Percentiles rank a stretch among this genome's conserved stretches.
Evolutionary conservation across 805 yeast species (phyloP).

Genomic region (Teunomyces lycoperdinae): DNA sequence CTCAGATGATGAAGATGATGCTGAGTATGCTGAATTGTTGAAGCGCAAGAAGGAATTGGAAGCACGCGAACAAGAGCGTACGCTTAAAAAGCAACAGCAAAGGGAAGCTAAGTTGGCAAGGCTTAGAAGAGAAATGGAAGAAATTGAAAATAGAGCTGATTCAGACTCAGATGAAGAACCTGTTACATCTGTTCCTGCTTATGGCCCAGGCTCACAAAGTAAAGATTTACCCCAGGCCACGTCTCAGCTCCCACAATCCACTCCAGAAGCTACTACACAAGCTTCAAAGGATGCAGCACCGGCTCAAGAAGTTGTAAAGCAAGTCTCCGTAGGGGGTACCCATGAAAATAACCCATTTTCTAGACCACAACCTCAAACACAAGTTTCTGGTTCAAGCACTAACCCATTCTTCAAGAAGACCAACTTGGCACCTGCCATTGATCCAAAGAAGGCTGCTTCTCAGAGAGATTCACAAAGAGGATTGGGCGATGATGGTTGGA

Average conservation of each 20-base stretch:
- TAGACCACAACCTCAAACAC: conserved; percentile 17
- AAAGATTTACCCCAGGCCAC: conserved; percentile 9
- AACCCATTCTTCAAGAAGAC: conserved; percentile 62
- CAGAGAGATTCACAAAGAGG: conserved; percentile 75
- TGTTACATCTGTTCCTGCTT: conserved; percentile 18
- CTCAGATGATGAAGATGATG: conserved; percentile 41
- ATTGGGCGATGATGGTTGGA: conserved; percentile 41
- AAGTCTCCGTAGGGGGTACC: conserved; percentile 9
- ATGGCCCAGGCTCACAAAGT: conserved; percentile 14
- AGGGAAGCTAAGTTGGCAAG: conserved; percentile 60
- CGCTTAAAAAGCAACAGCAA: conserved; percentile 51
- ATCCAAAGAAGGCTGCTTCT: conserved; percentile 58
- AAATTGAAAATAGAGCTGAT: conserved; percentile 33
- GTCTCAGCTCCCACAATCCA: not conserved
- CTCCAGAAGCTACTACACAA: conserved; percentile 7
- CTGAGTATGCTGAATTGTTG: conserved; percentile 48
- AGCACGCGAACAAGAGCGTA: conserved; percentile 39
- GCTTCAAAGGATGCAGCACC: not conserved
- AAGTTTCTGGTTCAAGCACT: conserved; percentile 21
- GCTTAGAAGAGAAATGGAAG: conserved; percentile 58
- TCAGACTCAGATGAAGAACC: conserved; percentile 29
- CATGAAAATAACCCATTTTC: conserved; percentile 53
- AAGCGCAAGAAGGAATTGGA: conserved; percentile 45
- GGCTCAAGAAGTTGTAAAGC: not conserved
- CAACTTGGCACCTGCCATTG: conserved; percentile 34